Conservation (phyloP, 108 stramenopile genomes). For the Nitzschia palea region DNA sequence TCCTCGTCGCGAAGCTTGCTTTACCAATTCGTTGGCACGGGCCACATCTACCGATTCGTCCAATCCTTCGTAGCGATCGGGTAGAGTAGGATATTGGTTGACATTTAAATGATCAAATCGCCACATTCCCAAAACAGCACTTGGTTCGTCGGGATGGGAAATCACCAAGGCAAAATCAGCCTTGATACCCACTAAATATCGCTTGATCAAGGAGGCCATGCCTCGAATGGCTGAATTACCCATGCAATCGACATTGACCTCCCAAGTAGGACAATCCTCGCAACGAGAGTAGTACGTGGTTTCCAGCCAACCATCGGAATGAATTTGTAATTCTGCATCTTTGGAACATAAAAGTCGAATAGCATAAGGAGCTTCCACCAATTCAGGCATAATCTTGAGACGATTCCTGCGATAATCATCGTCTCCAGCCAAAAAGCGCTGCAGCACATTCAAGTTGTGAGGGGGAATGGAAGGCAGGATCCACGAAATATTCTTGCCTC, state of each 20-base stretch:
- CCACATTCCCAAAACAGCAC: conserved; percentile 55
- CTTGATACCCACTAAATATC: conserved; percentile 38
- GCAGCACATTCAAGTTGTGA: no score
- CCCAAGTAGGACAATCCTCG: conserved; percentile 28
- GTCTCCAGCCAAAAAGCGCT: conserved; percentile 50
- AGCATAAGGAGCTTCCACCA: conserved; percentile 55
- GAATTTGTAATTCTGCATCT: neutral
- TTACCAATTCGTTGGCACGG: neutral
- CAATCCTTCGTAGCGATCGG: conserved; percentile 7
- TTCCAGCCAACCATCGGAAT: neutral
- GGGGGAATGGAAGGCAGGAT: neutral
- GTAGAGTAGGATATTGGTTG: conserved; percentile 33
- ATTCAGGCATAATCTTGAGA: conserved; percentile 42
- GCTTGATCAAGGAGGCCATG: conserved; percentile 45
- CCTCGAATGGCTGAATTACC: conserved; percentile 43
- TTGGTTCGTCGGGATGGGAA: conserved; percentile 44
- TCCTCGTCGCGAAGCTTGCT: neutral
- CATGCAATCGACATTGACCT: conserved; percentile 49
- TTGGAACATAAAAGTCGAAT: conserved; percentile 46
- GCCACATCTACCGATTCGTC: neutral
- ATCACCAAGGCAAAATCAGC: conserved; percentile 55
- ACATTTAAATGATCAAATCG: conserved; percentile 59
- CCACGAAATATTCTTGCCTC: neutral
- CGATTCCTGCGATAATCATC: conserved; percentile 45
- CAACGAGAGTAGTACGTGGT: neutral